Conservation (phyloP, 441 rosid genomes). For the Mallotus repandus region DNA sequence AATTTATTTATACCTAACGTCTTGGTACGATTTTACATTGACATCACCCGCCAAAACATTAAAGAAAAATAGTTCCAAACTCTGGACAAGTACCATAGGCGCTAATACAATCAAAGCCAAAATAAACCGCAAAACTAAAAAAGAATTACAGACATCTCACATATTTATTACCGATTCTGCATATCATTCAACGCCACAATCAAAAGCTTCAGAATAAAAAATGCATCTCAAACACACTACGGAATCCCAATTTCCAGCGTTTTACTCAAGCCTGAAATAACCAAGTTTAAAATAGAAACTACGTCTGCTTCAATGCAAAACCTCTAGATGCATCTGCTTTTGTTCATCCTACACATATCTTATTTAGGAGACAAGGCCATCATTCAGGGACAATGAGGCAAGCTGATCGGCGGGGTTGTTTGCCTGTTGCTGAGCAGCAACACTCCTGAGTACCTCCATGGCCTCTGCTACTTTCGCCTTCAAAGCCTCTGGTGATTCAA, state of each 20-base stretch:
- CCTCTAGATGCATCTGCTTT: not conserved
- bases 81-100: too few species aligned
- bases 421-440: slow-evolving; percentile 48
- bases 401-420: slow-evolving; percentile 58
- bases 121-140: too few species aligned
- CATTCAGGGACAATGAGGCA: slow-evolving; percentile 54
- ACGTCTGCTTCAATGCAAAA: not conserved
- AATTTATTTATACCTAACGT: too few species aligned
- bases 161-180: not conserved
- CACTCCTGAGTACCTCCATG: slow-evolving; percentile 80
- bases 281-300: not conserved
- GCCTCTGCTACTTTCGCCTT: slow-evolving; percentile 71
- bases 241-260: not conserved
- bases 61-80: too few species aligned
- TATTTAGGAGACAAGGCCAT: slow-evolving; percentile 56
- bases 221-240: not conserved
- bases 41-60: too few species aligned
- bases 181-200: not conserved
- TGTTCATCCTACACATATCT: not conserved
- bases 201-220: not conserved
- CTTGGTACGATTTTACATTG: too few species aligned
- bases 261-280: not conserved
- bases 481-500: slow-evolving; percentile 84
- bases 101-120: too few species aligned
- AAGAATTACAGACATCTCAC: not conserved